phyloP scores from a whole-genome alignment of 1,284 basidiomycete species.

The Ceratobasidium papillatum region DNA sequence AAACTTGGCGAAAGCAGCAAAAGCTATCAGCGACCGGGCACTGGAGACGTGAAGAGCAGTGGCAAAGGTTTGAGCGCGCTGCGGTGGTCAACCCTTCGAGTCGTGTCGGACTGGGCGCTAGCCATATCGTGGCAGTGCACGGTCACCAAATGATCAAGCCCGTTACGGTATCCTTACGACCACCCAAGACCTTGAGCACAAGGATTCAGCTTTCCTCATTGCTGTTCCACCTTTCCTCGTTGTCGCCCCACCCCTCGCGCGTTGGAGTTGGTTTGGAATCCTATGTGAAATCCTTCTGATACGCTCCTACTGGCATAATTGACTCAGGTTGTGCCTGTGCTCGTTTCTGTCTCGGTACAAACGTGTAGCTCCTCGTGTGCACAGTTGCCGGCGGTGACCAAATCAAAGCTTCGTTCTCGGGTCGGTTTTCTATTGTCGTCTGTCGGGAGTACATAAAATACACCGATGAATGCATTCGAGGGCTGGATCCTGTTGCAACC shows the following conservation, averaged over 20 bases:
- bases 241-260: not conserved
- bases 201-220: not conserved
- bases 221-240: not conserved
- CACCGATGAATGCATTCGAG: slow-evolving; percentile 8
- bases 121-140: slow-evolving; percentile 14
- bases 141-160: not conserved
- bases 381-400: slow-evolving; percentile 15
- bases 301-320: not conserved
- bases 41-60: not conserved
- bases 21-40: not conserved
- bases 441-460: not conserved
- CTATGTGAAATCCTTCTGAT: not conserved
- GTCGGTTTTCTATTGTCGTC: not conserved
- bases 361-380: not conserved
- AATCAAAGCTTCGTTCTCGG: not conserved
- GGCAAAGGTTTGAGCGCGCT: slow-evolving; percentile 14
- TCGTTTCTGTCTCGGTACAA: not conserved
- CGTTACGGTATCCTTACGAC: slow-evolving; percentile 20
- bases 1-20: slow-evolving; percentile 1
- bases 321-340: not conserved
- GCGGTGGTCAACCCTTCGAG: slow-evolving; percentile 15
- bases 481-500: not conserved
- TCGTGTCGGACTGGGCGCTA: slow-evolving; percentile 24
- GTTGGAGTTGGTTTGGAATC: not conserved
- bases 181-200: not conserved